A percentile compares a stretch with the other conserved stretches of the same genome.
phyloP scores from a whole-genome alignment of 1,284 basidiomycete genomes.

The Microbotryum intermedium region DNA sequence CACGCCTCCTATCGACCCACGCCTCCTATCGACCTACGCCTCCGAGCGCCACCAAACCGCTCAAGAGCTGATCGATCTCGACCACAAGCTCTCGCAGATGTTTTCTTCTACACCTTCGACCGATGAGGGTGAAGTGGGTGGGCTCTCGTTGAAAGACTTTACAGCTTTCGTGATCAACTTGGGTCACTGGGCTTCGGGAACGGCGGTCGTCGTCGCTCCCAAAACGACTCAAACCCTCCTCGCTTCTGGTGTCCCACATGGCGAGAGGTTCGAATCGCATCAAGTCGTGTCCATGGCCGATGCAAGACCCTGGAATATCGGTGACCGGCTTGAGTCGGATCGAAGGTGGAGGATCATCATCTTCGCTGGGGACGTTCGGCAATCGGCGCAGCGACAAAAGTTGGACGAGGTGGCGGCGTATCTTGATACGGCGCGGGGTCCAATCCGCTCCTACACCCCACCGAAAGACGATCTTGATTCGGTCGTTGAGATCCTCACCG shows the following conservation, averaged over 20 bases:
- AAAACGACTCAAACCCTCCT: background rate
- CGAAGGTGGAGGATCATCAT: conserved; percentile 23
- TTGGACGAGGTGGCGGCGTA: conserved; percentile 20
- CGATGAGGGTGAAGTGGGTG: conserved; percentile 1
- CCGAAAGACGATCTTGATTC: conserved; percentile 25
- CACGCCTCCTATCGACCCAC: too few relatives aligned
- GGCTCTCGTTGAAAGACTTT: conserved; percentile 7
- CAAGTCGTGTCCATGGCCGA: conserved; percentile 21
- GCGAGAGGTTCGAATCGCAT: conserved; percentile 18
- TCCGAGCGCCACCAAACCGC: conserved; percentile 50
- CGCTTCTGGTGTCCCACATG: conserved; percentile 3
- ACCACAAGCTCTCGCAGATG: conserved; percentile 60
- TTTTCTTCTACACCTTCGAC: conserved; percentile 61
- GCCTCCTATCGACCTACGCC: conserved; percentile 42
- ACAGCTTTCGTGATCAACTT: conserved; percentile 10
- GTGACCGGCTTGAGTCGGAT: conserved; percentile 13
- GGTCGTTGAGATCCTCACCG: conserved; percentile 31
- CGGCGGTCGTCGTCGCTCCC: conserved; percentile 11
- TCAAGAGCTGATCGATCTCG: conserved; percentile 67
- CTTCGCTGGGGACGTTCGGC: conserved; percentile 31
- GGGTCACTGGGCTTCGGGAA: conserved; percentile 20
- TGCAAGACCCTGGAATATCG: conserved; percentile 22
- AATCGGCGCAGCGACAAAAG: background rate
- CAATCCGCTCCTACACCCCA: conserved; percentile 24
- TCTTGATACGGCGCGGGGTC: conserved; percentile 21